Conservation (phyloP, 2,329 filamentous ascomycete genomes). For the Hortaea werneckii region DNA sequence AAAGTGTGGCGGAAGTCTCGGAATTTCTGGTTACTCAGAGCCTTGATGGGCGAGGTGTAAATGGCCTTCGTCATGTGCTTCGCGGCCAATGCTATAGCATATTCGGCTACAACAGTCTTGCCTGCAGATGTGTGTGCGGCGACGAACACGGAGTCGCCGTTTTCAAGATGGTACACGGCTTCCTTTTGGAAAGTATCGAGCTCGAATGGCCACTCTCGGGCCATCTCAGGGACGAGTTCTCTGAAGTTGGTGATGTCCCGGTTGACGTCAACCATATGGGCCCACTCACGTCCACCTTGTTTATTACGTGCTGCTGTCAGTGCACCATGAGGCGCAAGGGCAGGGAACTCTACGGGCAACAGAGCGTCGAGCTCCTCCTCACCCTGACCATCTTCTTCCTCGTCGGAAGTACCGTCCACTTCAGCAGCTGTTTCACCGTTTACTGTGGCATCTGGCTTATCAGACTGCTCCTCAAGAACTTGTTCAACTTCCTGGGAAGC, state of each 20-base stretch:
- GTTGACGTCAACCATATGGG: slow-evolving; percentile 95
- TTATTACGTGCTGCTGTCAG: slow-evolving; percentile 62
- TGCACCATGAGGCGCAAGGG: slow-evolving; percentile 72
- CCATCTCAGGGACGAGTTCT: slow-evolving; percentile 93
- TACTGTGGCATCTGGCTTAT: slow-evolving; percentile 28
- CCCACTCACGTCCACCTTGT: slow-evolving; percentile 79
- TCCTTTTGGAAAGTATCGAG: slow-evolving; percentile 98
- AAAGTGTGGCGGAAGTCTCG: slow-evolving; percentile 84
- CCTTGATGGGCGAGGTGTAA: slow-evolving; percentile 97
- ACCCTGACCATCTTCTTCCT: slow-evolving; percentile 31
- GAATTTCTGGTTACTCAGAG: slow-evolving; percentile 97
- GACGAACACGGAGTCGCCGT: slow-evolving; percentile 94
- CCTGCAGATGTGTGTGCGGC: slow-evolving; percentile 95
- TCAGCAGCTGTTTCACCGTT: slow-evolving; percentile 26
- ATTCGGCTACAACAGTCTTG: slow-evolving; percentile 96
- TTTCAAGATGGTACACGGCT: slow-evolving; percentile 93
- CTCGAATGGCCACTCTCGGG: slow-evolving; percentile 91
- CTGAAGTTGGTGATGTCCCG: slow-evolving; percentile 87
- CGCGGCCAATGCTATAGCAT: slow-evolving; percentile 90
- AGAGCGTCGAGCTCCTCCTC: slow-evolving; percentile 69
- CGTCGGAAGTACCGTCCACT: slow-evolving; percentile 18
- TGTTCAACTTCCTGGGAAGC: slow-evolving; percentile 59
- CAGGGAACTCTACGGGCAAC: slow-evolving; percentile 84
- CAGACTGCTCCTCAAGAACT: slow-evolving; percentile 43
- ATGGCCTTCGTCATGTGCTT: slow-evolving; percentile 99